Conservation (phyloP, 768 basidiomycete species). For the Collybia sordida region DNA sequence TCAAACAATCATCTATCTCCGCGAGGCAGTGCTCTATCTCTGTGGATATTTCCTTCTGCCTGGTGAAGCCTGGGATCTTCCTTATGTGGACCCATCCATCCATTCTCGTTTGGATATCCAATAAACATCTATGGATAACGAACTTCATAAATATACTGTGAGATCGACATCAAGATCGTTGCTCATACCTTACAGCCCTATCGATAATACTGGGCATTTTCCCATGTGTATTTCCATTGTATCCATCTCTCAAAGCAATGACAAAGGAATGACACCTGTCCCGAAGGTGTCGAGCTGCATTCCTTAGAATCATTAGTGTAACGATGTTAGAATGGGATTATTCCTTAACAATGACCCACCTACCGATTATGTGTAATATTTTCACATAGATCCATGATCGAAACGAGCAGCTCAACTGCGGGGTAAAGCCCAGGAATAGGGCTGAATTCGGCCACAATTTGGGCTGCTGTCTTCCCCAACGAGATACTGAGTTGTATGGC, state of each 20-base stretch:
- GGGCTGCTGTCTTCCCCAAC: conserved; percentile 37
- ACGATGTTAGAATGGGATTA: conserved; percentile 2
- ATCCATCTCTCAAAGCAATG: conserved; percentile 34
- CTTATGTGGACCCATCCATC: conserved; percentile 40
- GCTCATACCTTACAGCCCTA: conserved; percentile 31
- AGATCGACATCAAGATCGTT: not conserved
- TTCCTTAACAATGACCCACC: not conserved
- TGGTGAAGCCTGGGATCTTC: conserved; percentile 41
- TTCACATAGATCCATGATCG: conserved; percentile 45
- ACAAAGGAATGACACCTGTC: conserved; percentile 47
- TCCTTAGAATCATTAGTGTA: conserved; percentile 23
- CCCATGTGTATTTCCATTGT: conserved; percentile 5
- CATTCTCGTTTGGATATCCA: conserved; percentile 38
- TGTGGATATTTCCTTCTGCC: conserved; percentile 29
- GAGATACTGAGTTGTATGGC: conserved; percentile 16
- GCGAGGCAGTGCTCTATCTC: conserved; percentile 47
- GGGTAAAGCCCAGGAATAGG: conserved; percentile 49
- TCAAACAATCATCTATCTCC: conserved; percentile 44
- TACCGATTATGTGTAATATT: conserved; percentile 51
- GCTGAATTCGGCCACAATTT: conserved; percentile 45
- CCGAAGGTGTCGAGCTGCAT: conserved; percentile 41
- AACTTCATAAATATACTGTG: not conserved
- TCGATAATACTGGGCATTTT: conserved; percentile 30
- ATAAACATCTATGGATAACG: conserved; percentile 22
- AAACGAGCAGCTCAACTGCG: conserved; percentile 38